Evolutionary conservation across 495 filamentous ascomycete species (phyloP), one percentile per base, ranked within the genome.

Genomic region (Ramalina intermedia): DNA sequence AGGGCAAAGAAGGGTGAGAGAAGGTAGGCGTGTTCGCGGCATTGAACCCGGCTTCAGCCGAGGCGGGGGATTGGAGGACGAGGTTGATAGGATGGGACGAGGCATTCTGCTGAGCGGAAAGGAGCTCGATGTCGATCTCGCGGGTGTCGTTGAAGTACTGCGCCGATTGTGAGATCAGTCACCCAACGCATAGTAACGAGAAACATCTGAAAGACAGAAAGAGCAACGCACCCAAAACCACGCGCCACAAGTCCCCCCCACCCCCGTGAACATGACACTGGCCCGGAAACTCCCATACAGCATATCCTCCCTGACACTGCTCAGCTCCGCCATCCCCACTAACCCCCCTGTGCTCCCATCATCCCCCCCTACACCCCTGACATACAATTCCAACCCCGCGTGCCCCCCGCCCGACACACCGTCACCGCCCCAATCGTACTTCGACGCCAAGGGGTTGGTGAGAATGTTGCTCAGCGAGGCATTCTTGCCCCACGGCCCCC

Each of bases 61-160:
- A 75, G 36, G 70, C 64, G 14, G 71, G 61, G 0, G 81, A 79
- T 59, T 87, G 82, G 17, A 86, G 61, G 2, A 87, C 82, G 4
- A 88, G 73, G 57, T 87, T 84, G 26, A 89, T 65, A 0, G 77
- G 79, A 48, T 68, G 74, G 18, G 62, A 65, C 24, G 44, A 45
- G 24, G 53, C 41, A 50, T 74, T 66, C 47, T 79, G 79, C 45
- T 84, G 69, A 6, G 66, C 60, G 21, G 79, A 80, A 14, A 87
- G 70, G 58, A 84, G 79, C 51, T 87, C 84, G 61, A 88, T 76
- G 60, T 88, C 84, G 51, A 87, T 84, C 54, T 88, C 84, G 60
- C 85, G 81, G 4, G 79, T 81, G 60, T 88, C 76, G 59, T 87
- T 84, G 60, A 72, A 72, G 63, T 83, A 88, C 80, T 82, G 47